Evolutionary conservation across 1,284 basidiomycete species (phyloP).

Genomic region (Boletus sp.): DNA sequence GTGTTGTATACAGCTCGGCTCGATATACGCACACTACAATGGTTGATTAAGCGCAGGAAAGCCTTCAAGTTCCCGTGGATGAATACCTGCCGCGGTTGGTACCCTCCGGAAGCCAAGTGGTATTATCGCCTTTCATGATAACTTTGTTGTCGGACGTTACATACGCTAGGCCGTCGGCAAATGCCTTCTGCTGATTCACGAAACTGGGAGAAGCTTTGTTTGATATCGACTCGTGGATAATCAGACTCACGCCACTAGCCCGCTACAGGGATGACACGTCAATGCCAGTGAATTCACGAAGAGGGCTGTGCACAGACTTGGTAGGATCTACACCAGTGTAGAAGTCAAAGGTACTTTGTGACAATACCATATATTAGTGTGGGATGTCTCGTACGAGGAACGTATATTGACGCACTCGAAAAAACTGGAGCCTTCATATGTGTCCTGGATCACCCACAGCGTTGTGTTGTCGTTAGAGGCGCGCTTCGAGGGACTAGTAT

Average conservation of each 20-base stretch:
- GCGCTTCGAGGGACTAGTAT: slow-evolving; percentile 15
- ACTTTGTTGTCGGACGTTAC: slow-evolving; percentile 54
- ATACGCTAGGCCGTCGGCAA: slow-evolving; percentile 46
- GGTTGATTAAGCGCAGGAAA: not conserved
- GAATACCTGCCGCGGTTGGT: slow-evolving; percentile 54
- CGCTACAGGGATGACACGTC: slow-evolving; percentile 38
- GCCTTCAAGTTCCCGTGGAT: not conserved
- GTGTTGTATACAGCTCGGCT: slow-evolving; percentile 46
- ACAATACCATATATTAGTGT: no score
- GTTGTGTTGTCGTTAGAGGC: slow-evolving; percentile 43
- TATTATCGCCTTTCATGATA: slow-evolving; percentile 72
- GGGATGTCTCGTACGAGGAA: not conserved
- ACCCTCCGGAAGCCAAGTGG: slow-evolving; percentile 48
- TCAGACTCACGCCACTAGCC: slow-evolving; percentile 53
- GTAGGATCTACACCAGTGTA: slow-evolving; percentile 62
- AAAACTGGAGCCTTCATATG: slow-evolving; percentile 49
- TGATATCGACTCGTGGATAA: not conserved
- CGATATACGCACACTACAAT: slow-evolving; percentile 45
- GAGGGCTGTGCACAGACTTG: slow-evolving; percentile 33
- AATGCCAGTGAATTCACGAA: slow-evolving; percentile 10
- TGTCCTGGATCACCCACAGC: slow-evolving; percentile 55
- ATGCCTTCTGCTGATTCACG: slow-evolving; percentile 46
- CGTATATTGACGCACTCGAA: slow-evolving; percentile 44
- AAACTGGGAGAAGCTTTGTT: slow-evolving; percentile 39
- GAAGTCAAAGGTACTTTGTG: slow-evolving; percentile 51